A percentile compares a stretch with the other conserved stretches of the same genome.
These are phyloP conservation scores for Eimeria necatrix DNA, from an alignment of 169 alveolate genomes.

Conservation along the genomic window DNA sequence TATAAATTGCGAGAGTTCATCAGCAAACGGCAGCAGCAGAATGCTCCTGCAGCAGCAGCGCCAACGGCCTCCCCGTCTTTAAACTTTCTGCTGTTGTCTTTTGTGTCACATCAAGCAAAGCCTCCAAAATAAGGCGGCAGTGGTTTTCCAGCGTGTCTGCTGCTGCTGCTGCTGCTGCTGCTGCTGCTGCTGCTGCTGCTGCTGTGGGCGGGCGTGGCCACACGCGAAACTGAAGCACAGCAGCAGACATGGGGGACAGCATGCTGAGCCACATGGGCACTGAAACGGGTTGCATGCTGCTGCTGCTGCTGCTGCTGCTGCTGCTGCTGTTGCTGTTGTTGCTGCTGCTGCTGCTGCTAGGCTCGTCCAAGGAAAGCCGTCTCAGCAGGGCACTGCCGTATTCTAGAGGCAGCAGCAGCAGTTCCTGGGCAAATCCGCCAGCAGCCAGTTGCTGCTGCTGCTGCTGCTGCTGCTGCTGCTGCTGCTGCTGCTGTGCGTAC, in stretches of 20 bases:
- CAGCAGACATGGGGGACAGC: constrained; percentile 29
- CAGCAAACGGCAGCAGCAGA: not conserved
- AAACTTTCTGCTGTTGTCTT: not conserved
- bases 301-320: constrained; percentile 23
- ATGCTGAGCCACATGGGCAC: constrained; percentile 62
- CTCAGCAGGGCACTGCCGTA: constrained; percentile 30
- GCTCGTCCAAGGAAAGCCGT: not conserved
- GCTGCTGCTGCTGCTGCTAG: constrained; percentile 33
- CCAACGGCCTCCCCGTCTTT: not conserved
- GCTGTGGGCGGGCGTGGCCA: not conserved
- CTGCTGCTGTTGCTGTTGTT: not conserved
- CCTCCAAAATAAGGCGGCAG: constrained; percentile 13
- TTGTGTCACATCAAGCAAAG: not conserved
- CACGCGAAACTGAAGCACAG: constrained; percentile 42
- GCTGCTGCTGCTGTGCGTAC: constrained; percentile 33
- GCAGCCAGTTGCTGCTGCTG: constrained; percentile 6
- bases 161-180: constrained; percentile 46
- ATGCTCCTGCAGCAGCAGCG: not conserved
- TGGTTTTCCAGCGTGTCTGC: not conserved
- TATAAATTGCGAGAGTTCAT: not conserved
- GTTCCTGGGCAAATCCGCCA: not conserved
- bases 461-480: constrained; percentile 58
- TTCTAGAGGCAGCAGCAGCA: constrained; percentile 49
- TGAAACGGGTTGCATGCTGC: not conserved
- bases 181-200: constrained; percentile 51